These are phyloP conservation scores for Colletotrichum somersetense DNA, from an alignment of 2,329 filamentous ascomycete genomes.

Conservation along the genomic window DNA sequence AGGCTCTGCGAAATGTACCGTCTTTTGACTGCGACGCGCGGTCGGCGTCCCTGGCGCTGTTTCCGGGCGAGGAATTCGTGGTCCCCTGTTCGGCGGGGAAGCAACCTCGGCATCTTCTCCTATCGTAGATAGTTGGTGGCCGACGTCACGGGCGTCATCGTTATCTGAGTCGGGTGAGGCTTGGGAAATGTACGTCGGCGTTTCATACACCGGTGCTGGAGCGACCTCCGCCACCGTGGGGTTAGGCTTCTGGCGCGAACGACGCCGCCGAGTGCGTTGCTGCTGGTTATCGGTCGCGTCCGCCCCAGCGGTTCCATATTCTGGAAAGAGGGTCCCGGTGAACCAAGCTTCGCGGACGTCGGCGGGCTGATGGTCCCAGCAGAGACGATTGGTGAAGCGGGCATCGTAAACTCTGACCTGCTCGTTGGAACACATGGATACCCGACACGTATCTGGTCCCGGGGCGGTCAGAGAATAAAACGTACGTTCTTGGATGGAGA, in stretches of 20 bases:
- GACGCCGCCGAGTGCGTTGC: slow-evolving; percentile 28
- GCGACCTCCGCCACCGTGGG: background rate
- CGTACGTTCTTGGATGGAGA: background rate
- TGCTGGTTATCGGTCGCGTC: slow-evolving; percentile 10
- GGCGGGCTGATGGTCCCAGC: slow-evolving; percentile 34
- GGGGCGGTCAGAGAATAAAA: slow-evolving; percentile 14
- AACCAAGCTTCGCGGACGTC: slow-evolving; percentile 23
- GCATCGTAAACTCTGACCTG: slow-evolving; percentile 34
- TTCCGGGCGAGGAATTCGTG: background rate
- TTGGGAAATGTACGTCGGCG: background rate
- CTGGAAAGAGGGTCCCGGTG: background rate
- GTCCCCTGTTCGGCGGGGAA: background rate
- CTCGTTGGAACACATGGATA: slow-evolving; percentile 30
- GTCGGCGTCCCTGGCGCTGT: slow-evolving; percentile 21
- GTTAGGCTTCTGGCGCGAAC: slow-evolving; percentile 22
- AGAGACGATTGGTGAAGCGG: slow-evolving; percentile 37
- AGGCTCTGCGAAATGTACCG: slow-evolving; percentile 38
- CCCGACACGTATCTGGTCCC: slow-evolving; percentile 37
- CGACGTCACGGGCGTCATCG: background rate
- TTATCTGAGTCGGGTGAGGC: slow-evolving; percentile 8
- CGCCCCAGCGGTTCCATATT: background rate
- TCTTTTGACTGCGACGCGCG: slow-evolving; percentile 38
- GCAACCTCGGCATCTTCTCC: slow-evolving; percentile 11
- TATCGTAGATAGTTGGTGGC: slow-evolving; percentile 21
- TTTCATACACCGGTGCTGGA: background rate